Evolutionary conservation across 1,284 basidiomycete genomes (phyloP).

Genomic region (Austroboletus rostrupii): DNA sequence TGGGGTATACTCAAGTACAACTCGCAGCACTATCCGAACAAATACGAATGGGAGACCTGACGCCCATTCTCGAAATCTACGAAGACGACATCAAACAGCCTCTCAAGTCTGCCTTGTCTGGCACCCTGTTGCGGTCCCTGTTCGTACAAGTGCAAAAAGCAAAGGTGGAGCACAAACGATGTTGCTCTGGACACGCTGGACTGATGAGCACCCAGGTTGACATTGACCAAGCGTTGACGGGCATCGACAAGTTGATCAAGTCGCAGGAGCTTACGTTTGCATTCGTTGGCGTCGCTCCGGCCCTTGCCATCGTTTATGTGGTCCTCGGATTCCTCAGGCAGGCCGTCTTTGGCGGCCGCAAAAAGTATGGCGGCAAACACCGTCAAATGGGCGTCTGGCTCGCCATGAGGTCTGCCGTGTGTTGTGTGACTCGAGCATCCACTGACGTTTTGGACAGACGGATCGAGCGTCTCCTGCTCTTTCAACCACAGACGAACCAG

Average conservation of each 20-base stretch:
- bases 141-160: slow-evolving; percentile 97
- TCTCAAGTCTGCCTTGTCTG: slow-evolving; percentile 75
- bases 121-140: slow-evolving; percentile 80
- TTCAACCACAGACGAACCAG: slow-evolving; percentile 35
- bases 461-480: slow-evolving; percentile 69
- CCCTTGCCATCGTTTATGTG: slow-evolving; percentile 78
- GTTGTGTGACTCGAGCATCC: background rate
- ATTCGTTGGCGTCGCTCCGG: slow-evolving; percentile 94
- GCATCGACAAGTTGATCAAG: slow-evolving; percentile 89
- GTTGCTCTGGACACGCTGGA: background rate
- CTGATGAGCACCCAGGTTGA: slow-evolving; percentile 61
- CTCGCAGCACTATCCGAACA: slow-evolving; percentile 63
- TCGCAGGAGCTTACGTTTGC: slow-evolving; percentile 97
- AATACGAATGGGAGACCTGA: slow-evolving; percentile 82
- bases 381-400: slow-evolving; percentile 53
- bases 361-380: slow-evolving; percentile 50
- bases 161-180: slow-evolving; percentile 58
- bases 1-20: slow-evolving; percentile 59
- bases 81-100: slow-evolving; percentile 91
- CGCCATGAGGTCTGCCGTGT: slow-evolving; percentile 51
- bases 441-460: slow-evolving; percentile 41
- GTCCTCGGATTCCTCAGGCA: slow-evolving; percentile 47
- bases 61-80: slow-evolving; percentile 84
- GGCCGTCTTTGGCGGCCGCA: slow-evolving; percentile 31
- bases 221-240: slow-evolving; percentile 80